Evolutionary conservation across 1,284 basidiomycete genomes (phyloP).

Genomic region (Naganishia sp.): DNA sequence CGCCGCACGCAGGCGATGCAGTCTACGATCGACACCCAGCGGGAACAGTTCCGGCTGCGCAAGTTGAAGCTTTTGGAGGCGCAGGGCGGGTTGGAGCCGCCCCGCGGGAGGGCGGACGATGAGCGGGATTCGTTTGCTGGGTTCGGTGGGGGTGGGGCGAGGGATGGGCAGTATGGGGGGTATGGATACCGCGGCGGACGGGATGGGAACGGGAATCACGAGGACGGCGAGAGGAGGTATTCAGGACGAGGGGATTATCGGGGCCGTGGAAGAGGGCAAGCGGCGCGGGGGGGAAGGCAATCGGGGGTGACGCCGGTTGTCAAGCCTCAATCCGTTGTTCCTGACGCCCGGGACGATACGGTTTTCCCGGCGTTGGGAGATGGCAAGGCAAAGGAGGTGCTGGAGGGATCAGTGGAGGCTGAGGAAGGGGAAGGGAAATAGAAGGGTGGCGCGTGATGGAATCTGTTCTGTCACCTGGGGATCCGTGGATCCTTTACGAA

Average conservation of each 20-base stretch:
- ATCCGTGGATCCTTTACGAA: no score
- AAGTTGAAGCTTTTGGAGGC: conserved; percentile 19
- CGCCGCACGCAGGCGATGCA: conserved; percentile 21
- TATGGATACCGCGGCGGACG: conserved; percentile 23
- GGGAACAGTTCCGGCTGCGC: conserved; percentile 23
- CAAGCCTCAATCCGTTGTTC: background rate
- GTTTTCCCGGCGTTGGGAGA: conserved; percentile 17
- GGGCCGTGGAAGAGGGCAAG: conserved; percentile 2
- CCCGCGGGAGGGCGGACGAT: background rate
- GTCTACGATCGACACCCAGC: conserved; percentile 14
- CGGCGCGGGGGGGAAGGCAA: background rate
- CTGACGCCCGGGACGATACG: conserved; percentile 9
- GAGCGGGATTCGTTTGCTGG: no score
- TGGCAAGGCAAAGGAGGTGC: background rate
- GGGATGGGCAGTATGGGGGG: conserved; percentile 13
- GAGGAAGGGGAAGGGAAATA: no score
- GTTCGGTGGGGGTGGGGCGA: background rate
- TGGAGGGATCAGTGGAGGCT: no score
- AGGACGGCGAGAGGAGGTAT: background rate
- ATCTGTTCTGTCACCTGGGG: no score
- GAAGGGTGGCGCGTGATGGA: no score
- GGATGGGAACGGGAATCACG: background rate
- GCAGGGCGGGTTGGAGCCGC: conserved; percentile 8
- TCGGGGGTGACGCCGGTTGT: conserved; percentile 1
- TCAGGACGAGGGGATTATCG: conserved; percentile 1